Base-by-base conservation (phyloP, 495 filamentous ascomycete genomes). In the Neurospora sp. region DNA sequence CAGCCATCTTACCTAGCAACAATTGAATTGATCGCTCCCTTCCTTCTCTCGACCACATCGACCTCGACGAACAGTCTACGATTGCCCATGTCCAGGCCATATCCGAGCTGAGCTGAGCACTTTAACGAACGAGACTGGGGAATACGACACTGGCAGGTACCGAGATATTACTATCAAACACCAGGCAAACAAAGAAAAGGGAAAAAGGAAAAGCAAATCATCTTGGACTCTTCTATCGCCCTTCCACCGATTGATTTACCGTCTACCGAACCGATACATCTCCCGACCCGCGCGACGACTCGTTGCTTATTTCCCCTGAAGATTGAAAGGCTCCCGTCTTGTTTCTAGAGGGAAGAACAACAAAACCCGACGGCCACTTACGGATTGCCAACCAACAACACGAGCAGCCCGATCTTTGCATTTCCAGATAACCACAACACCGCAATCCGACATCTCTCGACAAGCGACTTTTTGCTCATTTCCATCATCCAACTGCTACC, bases 41-140 rank as follows among this genome's bases (percentile, higher is more conserved):
- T 72, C 68, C 70, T 71, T 75, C 68, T 42, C 53, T 59, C 75
- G 69, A 76, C 75, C 41, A 72, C 12, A 68, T 35, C 59, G 16
- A 40, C 39, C 69, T 41, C 69, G 69, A 71, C 72, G 71, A 76
- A 76, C 74, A 66, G 7, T 27, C 18, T 18, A 66, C 53, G 53
- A 35, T 9, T 8, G 53, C 20, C 48, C 48, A 59, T 27, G 48
- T 27, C 48, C 20, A 27, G 48, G 20, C 20, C 48, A 18, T 18
- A 31, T 35, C 53, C 27, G 53, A 66, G 53, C 53, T 66, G 27
- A 66, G 53, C 53, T 66, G 53, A 61, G 27, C 46, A 20, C 20
- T 59, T 14, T 22, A 27, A 59, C 48, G 48, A 66, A 66, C 22
- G 14, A 66, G 53, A 66, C 53, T 35, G 53, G 27, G 53, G 27